These are phyloP conservation scores for Pseudopyricularia javanii DNA, from an alignment of 2,329 filamentous ascomycete species.

Conservation along the genomic window DNA sequence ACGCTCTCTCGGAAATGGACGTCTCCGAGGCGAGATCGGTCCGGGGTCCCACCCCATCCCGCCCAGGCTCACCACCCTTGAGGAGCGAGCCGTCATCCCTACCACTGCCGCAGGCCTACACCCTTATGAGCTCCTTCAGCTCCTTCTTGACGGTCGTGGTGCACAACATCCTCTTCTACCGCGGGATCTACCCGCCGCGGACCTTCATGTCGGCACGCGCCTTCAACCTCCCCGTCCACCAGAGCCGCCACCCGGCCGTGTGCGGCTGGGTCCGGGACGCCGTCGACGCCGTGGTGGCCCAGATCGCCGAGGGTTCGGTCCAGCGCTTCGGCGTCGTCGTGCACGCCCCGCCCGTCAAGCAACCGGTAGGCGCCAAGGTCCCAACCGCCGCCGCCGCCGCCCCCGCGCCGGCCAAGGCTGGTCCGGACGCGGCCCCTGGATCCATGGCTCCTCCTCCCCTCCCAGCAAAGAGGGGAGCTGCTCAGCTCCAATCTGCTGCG, in stretches of 20 bases:
- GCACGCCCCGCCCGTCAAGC: constrained; percentile 18
- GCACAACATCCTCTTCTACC: constrained; percentile 78
- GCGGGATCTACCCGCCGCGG: constrained; percentile 61
- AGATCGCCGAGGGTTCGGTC: constrained; percentile 48
- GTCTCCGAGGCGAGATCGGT: not conserved
- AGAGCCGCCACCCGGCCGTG: constrained; percentile 75
- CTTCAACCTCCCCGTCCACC: constrained; percentile 74
- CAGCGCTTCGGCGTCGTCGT: constrained; percentile 35
- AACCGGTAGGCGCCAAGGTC: not conserved
- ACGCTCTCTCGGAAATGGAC: not conserved
- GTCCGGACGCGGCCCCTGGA: not conserved
- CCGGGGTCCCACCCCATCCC: not conserved
- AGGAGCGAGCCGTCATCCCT: constrained; percentile 11
- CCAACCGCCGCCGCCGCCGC: not conserved
- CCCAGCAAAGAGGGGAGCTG: not conserved
- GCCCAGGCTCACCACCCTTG: not conserved
- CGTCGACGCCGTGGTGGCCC: constrained; percentile 55
- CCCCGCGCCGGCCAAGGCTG: not conserved
- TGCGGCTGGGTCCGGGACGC: constrained; percentile 80
- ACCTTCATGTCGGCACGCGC: constrained; percentile 72
- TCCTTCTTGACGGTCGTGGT: constrained; percentile 73
- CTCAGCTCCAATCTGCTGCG: not conserved
- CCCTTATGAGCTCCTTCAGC: constrained; percentile 57
- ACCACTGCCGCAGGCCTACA: constrained; percentile 29
- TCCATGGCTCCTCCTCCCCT: not conserved